Evolutionary conservation across 805 yeast genomes (phyloP), one percentile per base, ranked within the genome.

Genomic region (Candida odintsovae): DNA sequence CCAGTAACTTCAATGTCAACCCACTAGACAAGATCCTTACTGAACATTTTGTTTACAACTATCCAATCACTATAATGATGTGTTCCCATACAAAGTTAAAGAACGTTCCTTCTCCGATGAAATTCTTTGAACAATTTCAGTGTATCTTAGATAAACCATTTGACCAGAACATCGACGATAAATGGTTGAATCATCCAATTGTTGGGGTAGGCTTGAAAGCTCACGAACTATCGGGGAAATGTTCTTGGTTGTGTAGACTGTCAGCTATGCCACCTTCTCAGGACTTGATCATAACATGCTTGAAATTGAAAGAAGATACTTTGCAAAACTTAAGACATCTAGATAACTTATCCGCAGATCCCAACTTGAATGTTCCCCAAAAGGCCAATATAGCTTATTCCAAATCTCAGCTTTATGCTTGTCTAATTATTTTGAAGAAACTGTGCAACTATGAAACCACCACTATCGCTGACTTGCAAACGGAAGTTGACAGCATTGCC

Each of bases 41-140:
- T 2, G 63, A 59, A 36, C 59, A 59, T 36, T 59, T 59, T 33
- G 42, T 57, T 10, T 50, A 54, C 45, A 54, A 57, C 44, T 58
- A 51, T 38, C 57, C 62, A 5, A 39, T 58, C 12, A 58, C 60
- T 11, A 43, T 59, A 33, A 48, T 58, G 44, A 47, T 59, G 21
- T 59, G 63, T 41, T 53, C 54, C 18, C 59, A 55, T 42, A 51
- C 50, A n/a, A 59, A 55, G 33, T 44, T 59, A 6, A 13, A 28
- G 25, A 29, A 44, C 7, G 54, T 59, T 1, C 63, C 63, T 3
- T 57, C 61, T 1, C 63, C 63, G 0, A 56, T 54, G 38, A 40
- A 46, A 6, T 55, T 57, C 46, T 59, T 53, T 45, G 56, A 57
- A n/a, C 55, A 54, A 33, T 53, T 57, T 42, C 49, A 46, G 6